A percentile compares a stretch with the other conserved stretches of the same genome.
These are phyloP conservation scores for Penicillium psychrofluorescens DNA, from an alignment of 495 filamentous ascomycete genomes.

Conservation along the genomic window DNA sequence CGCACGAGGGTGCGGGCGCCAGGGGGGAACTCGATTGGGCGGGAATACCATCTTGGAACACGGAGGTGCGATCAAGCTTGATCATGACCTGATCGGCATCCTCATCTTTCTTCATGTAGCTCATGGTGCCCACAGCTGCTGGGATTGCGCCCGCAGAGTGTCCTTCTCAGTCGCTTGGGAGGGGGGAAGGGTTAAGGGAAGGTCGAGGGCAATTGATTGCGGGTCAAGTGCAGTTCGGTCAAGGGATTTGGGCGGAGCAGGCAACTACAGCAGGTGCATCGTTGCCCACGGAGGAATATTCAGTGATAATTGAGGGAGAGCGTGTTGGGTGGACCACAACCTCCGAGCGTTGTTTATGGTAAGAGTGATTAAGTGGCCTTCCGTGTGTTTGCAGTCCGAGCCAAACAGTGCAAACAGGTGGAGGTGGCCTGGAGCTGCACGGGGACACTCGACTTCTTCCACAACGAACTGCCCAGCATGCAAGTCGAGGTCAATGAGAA, in stretches of 20 bases:
- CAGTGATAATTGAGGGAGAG: too few species aligned
- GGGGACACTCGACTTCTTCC: not conserved
- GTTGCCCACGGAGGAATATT: slow-evolving; percentile 6
- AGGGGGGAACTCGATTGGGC: slow-evolving; percentile 16
- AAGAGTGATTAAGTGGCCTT: slow-evolving; percentile 45
- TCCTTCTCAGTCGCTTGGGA: slow-evolving; percentile 16
- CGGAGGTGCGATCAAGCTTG: slow-evolving; percentile 94
- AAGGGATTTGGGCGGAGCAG: slow-evolving; percentile 25
- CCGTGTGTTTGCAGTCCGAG: slow-evolving; percentile 33
- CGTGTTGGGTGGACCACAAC: slow-evolving; percentile 4
- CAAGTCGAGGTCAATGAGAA: slow-evolving; percentile 90
- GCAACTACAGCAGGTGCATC: slow-evolving; percentile 21
- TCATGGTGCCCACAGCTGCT: slow-evolving; percentile 55
- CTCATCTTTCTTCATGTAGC: slow-evolving; percentile 97
- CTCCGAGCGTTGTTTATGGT: slow-evolving; percentile 21
- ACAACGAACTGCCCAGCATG: slow-evolving; percentile 43
- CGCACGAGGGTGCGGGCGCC: not conserved
- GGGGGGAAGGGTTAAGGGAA: slow-evolving; percentile 2
- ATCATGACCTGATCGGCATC: slow-evolving; percentile 88
- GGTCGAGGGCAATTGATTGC: slow-evolving; percentile 1
- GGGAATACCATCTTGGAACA: slow-evolving; percentile 92
- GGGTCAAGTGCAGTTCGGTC: slow-evolving; percentile 17
- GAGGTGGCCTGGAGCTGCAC: slow-evolving; percentile 5
- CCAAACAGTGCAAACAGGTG: slow-evolving; percentile 43
- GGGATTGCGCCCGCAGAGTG: slow-evolving; percentile 27